Evolutionary conservation across 2,329 filamentous ascomycete genomes (phyloP).

Genomic region (Cercospora sp.): DNA sequence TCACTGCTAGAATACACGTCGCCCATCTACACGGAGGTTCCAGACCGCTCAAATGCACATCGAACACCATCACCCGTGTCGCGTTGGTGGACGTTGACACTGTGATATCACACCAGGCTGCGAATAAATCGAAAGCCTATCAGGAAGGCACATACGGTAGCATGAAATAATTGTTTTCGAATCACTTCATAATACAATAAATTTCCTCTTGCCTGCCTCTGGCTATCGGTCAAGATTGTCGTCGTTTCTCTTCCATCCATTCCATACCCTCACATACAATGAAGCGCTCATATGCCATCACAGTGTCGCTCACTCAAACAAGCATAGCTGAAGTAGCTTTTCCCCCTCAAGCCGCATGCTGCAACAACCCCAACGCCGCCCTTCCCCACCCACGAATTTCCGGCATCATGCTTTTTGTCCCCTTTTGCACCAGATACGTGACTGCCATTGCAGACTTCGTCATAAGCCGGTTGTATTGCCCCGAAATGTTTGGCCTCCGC

Average conservation of each 20-base stretch:
- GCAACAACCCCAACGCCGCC: not conserved
- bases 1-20: not conserved
- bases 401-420: not conserved
- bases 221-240: slow-evolving; percentile 9
- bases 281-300: slow-evolving; percentile 1
- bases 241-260: not conserved
- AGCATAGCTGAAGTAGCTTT: not conserved
- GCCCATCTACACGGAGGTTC: not conserved
- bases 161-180: not conserved
- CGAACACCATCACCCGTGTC: not conserved
- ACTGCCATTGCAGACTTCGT: not conserved
- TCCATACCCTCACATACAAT: not conserved
- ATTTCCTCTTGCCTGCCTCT: slow-evolving; percentile 17
- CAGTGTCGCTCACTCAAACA: not conserved
- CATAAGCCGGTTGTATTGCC: not conserved
- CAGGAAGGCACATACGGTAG: not conserved
- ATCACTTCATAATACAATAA: slow-evolving; percentile 9
- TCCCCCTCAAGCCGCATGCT: not conserved
- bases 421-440: not conserved
- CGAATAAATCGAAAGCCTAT: not conserved
- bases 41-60: not conserved
- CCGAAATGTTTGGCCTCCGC: not conserved
- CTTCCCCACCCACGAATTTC: not conserved
- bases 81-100: not conserved
- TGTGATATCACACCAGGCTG: no score